These are phyloP conservation scores for Austroboletus eburneus DNA, from an alignment of 768 basidiomycete species.

Conservation along the genomic window DNA sequence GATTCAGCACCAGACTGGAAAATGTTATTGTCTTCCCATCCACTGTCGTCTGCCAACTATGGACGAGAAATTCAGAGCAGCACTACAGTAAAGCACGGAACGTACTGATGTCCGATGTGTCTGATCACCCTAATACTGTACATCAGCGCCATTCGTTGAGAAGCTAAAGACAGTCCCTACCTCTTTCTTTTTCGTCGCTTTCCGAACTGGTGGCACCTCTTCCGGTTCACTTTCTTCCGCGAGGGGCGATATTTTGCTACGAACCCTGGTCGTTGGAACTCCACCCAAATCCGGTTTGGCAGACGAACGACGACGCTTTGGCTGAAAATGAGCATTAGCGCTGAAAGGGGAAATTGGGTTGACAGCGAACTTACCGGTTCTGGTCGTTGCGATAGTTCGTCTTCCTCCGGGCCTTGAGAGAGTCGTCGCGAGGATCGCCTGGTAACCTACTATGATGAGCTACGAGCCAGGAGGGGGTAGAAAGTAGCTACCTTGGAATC, in stretches of 20 bases:
- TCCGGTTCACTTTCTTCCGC: constrained; percentile 76
- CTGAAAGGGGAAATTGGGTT: constrained; percentile 3
- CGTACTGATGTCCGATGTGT: constrained; percentile 53
- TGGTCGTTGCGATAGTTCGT: constrained; percentile 39
- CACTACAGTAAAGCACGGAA: constrained; percentile 22
- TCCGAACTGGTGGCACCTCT: constrained; percentile 55
- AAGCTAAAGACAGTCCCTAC: constrained; percentile 7
- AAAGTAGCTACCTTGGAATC: constrained; percentile 39
- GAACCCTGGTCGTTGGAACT: constrained; percentile 34
- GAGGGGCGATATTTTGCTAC: constrained; percentile 42
- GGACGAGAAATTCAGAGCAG: constrained; percentile 4
- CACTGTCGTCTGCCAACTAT: constrained; percentile 59
- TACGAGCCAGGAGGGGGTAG: constrained; percentile 5
- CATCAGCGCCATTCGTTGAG: not conserved
- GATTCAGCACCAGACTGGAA: constrained; percentile 89
- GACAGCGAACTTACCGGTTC: constrained; percentile 49
- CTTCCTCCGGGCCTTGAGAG: constrained; percentile 51
- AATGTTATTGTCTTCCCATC: constrained; percentile 88
- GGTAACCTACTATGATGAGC: constrained; percentile 17
- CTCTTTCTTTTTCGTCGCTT: constrained; percentile 62
- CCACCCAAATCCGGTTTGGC: constrained; percentile 68
- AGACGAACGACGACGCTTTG: constrained; percentile 77
- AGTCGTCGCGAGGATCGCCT: constrained; percentile 63
- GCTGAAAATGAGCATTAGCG: constrained; percentile 36
- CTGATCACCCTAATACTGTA: constrained; percentile 43